A percentile compares a stretch with the other conserved stretches of the same genome.
phyloP scores from a whole-genome alignment of 2,329 filamentous ascomycete species.

The Phaeosphaeriaceae sp. region DNA sequence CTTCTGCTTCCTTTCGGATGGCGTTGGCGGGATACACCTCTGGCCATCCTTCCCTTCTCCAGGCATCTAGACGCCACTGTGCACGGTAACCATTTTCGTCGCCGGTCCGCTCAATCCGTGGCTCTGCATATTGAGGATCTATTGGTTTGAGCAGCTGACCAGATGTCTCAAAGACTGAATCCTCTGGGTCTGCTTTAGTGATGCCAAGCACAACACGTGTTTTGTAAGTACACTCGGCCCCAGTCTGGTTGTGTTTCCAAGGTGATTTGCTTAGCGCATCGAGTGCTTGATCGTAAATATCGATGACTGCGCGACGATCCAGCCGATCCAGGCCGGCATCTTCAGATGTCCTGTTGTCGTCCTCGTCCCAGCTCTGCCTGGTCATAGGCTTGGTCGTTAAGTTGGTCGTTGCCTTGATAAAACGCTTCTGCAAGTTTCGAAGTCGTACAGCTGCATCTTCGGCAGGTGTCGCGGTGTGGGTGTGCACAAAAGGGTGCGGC shows the following conservation, averaged over 20 bases:
- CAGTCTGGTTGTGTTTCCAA: constrained; percentile 4
- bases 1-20: constrained; percentile 6
- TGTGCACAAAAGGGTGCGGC: neutral
- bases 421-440: constrained; percentile 2
- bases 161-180: constrained; percentile 10
- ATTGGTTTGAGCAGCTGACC: constrained; percentile 11
- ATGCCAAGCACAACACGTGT: constrained; percentile 15
- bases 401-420: neutral
- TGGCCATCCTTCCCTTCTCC: constrained; percentile 28
- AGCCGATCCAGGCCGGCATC: constrained; percentile 1
- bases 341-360: neutral
- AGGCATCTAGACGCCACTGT: constrained; percentile 15
- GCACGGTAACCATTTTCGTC: constrained; percentile 6
- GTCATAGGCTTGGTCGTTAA: too few relatives aligned
- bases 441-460: neutral
- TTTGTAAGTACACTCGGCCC: constrained; percentile 11
- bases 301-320: constrained; percentile 13
- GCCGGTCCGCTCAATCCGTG: constrained; percentile 11
- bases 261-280: neutral
- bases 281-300: constrained; percentile 16
- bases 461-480: neutral
- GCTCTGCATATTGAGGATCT: constrained; percentile 24
- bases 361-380: neutral
- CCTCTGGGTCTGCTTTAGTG: constrained; percentile 3
- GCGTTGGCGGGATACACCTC: constrained; percentile 9